Base-by-base conservation (phyloP, 441 rosid species). In the Erysimum pusillum region DNA sequence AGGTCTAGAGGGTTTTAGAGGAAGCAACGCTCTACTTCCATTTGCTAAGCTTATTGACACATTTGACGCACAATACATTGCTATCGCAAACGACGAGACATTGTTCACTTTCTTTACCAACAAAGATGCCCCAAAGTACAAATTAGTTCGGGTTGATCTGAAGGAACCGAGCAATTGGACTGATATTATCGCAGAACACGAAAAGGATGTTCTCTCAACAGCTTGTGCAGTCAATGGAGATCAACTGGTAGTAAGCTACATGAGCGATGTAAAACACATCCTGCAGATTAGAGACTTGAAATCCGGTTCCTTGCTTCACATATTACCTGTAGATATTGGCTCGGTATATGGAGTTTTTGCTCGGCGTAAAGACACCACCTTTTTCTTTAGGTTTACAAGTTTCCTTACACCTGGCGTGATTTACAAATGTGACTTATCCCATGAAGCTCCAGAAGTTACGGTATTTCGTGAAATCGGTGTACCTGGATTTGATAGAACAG, bases 361-460 rank as follows among this genome's bases (percentile, higher is more conserved):
- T 63, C 90, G 90, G 10, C 87, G 96, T 41, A 79, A 87, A 77
- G 96, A 93, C 71, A 79, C 42, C 22, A 46, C 70, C 38, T 81
- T 89, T 72, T 93, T 96, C 76, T 32, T 96, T 74, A 83, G 82
- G 71, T 91, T 93, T 82, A 85, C 92, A 58, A 89, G 97, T 84
- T 96, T 91, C 81, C 96, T 96, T 74, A 84, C 92, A 48, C 98
- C 97, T 4, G 89, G 97, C 31, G 88, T 91, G 45, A 83, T 95
- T 69, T 93, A 93, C 74, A 91, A 88, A 69, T 93, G 97, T 79
- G 83, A 91, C 81, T 80, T 95, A 70, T 86, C 81, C 69, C 63
- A 67, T 22, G 84, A 73, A 70, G 79, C 69, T 78, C 95, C 93
- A 8, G 88, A 90, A 9, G 70, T 95, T 90, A 88, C 85, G 83